Conservation (phyloP, 441 rosid species). For the Adansonia gregorii region DNA sequence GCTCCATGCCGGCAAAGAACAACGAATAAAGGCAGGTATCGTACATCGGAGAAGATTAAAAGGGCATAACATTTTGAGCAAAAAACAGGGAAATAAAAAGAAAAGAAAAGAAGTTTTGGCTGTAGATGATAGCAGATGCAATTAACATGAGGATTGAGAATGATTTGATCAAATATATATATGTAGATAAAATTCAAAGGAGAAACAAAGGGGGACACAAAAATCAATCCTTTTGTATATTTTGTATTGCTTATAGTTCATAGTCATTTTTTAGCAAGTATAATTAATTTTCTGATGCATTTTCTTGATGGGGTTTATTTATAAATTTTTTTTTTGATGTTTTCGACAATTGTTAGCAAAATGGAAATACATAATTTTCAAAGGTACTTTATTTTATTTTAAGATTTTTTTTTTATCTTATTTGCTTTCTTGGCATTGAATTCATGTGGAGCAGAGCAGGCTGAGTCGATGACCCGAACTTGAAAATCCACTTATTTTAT, state of each 20-base stretch:
- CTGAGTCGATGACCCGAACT: background rate
- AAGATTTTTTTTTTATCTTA: background rate
- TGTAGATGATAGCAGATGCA: slow-evolving; percentile 32
- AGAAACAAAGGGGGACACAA: background rate
- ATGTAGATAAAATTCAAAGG: slow-evolving; percentile 43
- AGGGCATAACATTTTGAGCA: slow-evolving; percentile 29
- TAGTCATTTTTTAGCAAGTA: slow-evolving; percentile 26
- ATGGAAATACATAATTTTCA: background rate
- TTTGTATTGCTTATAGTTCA: slow-evolving; percentile 29
- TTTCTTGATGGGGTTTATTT: background rate
- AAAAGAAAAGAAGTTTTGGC: slow-evolving; percentile 29
- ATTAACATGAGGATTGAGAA: slow-evolving; percentile 30
- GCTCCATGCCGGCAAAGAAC: background rate
- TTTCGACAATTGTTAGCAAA: background rate
- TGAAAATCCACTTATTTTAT: background rate
- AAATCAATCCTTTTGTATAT: slow-evolving; percentile 34
- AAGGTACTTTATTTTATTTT: too few species aligned
- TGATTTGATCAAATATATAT: slow-evolving; percentile 25
- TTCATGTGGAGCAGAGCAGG: background rate
- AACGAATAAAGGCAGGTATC: slow-evolving; percentile 10
- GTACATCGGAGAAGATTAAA: slow-evolving; percentile 25
- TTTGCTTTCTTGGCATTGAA: background rate
- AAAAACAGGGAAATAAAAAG: slow-evolving; percentile 5
- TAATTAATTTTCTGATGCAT: background rate
- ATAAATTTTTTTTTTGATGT: background rate